These are phyloP conservation scores for Cyphellophora attinorum DNA, from an alignment of 2,329 filamentous ascomycete genomes.

Conservation along the genomic window DNA sequence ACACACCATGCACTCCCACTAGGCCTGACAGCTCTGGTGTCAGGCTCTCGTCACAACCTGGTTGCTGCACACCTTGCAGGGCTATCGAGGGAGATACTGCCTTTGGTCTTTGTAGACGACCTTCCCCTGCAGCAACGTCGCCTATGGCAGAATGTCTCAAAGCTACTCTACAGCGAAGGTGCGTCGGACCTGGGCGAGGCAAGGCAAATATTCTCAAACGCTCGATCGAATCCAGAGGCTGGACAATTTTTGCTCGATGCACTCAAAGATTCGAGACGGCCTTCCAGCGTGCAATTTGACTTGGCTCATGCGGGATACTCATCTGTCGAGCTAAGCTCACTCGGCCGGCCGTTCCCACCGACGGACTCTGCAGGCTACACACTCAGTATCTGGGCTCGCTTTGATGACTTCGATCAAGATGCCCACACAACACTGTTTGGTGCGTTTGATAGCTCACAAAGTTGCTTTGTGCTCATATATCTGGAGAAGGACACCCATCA, in stretches of 20 bases:
- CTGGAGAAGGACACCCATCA: slow-evolving; percentile 88
- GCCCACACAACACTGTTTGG: slow-evolving; percentile 94
- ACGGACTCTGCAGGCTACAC: slow-evolving; percentile 73
- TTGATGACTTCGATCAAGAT: slow-evolving; percentile 75
- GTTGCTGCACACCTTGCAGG: slow-evolving; percentile 63
- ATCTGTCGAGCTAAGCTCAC: slow-evolving; percentile 78
- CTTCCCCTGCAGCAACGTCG: slow-evolving; percentile 48
- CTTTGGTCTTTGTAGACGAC: slow-evolving; percentile 49
- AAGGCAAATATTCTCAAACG: slow-evolving; percentile 59
- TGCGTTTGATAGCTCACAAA: slow-evolving; percentile 82
- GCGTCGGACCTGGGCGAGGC: slow-evolving; percentile 75
- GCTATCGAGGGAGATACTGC: slow-evolving; percentile 57
- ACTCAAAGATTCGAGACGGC: slow-evolving; percentile 63
- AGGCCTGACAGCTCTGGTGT: slow-evolving; percentile 49
- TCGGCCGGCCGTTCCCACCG: slow-evolving; percentile 79
- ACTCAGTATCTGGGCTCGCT: slow-evolving; percentile 76
- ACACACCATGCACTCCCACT: slow-evolving; percentile 51
- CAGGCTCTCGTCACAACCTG: slow-evolving; percentile 59
- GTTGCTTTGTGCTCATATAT: slow-evolving; percentile 88
- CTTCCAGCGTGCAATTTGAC: slow-evolving; percentile 89
- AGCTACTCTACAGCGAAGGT: slow-evolving; percentile 61
- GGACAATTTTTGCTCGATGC: slow-evolving; percentile 66
- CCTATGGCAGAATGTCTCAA: slow-evolving; percentile 58
- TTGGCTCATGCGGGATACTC: slow-evolving; percentile 78
- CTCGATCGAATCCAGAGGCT: slow-evolving; percentile 40